Evolutionary conservation across 495 filamentous ascomycete genomes (phyloP).

Genomic region (Trichoderma parareesei): DNA sequence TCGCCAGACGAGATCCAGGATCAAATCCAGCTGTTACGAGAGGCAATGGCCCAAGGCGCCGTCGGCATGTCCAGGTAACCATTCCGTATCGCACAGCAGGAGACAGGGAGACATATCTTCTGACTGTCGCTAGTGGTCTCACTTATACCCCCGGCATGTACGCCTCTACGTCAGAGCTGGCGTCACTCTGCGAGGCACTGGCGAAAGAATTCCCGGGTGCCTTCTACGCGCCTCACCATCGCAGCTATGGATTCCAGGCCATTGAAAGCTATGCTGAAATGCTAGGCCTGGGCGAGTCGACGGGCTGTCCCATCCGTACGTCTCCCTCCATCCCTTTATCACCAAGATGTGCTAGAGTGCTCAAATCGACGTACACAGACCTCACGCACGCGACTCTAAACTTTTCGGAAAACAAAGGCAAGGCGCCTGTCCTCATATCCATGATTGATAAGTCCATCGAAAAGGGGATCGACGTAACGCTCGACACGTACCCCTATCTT

Average conservation of each 20-base stretch:
- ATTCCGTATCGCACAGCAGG: neutral
- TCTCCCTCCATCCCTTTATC: neutral
- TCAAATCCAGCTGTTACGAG: slow-evolving; percentile 8
- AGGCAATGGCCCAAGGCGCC: slow-evolving; percentile 10
- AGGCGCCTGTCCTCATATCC: slow-evolving; percentile 10
- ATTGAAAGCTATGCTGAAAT: slow-evolving; percentile 13
- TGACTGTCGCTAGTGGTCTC: neutral
- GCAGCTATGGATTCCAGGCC: slow-evolving; percentile 12
- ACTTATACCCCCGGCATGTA: slow-evolving; percentile 13
- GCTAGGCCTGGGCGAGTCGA: slow-evolving; percentile 8
- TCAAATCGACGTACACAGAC: neutral
- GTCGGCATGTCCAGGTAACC: slow-evolving; percentile 12
- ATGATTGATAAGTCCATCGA: slow-evolving; percentile 9
- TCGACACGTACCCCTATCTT: slow-evolving; percentile 11
- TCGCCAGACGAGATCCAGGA: slow-evolving; percentile 4
- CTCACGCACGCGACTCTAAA: slow-evolving; percentile 12
- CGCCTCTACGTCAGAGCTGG: slow-evolving; percentile 11
- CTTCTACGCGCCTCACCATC: slow-evolving; percentile 11
- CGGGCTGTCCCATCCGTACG: slow-evolving; percentile 13
- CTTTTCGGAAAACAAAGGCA: slow-evolving; percentile 12
- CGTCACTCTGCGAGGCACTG: slow-evolving; percentile 7
- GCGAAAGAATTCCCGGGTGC: slow-evolving; percentile 8
- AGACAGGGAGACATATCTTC: neutral
- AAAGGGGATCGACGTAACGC: slow-evolving; percentile 9
- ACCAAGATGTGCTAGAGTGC: neutral